Base-by-base conservation (phyloP, 306 rosid genomes). In the Quercus suber region DNA sequence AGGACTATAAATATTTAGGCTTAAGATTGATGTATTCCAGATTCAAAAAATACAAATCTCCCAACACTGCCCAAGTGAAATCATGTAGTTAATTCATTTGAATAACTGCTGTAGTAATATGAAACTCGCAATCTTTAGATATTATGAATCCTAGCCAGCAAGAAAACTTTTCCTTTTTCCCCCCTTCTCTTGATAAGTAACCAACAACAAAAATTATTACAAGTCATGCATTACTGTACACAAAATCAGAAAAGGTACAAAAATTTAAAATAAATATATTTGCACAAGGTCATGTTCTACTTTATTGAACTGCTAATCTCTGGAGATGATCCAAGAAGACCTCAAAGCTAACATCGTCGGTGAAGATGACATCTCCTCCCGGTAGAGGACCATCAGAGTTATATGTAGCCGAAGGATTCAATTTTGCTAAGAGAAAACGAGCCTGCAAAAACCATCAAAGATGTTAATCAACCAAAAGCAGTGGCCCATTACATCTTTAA, bases 281-380 rank as follows among this genome's bases (percentile, higher is more conserved):
- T 76, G 80, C 74, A 33, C 51, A 71, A 27, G 55, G 57, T 57
- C 73, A 51, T 65, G 27, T 27, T 68, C 71, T 55, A 57, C 51
- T 74, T 82, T 78, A 95, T 82, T 95, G 98, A 90, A 93, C 97
- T 7, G 90, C 97, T 88, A 95, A 83, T 93, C 99, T 95, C 87
- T 93, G 97, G 35, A 95, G 94, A 88, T 95, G 99, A 81, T 95
- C 98, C 78, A 93, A 82, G 88, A 95, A 95, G 71, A 95, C 98
- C 83, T 95, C 98, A 79, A 95, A 95, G 83, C 99, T 87, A 72
- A 95, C 99, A 76, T 95, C 99, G 55, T 95, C 99, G 0, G 99
- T 95, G 56, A 95, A 95, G 79, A 95, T 91, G 69, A 95, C 63
- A 85, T 95, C 99, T 58, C 98, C 98, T 65, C 99, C 99, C 0